Evolutionary conservation across 257 asterid species (phyloP).

Genomic region (Penstemon eatonii): DNA sequence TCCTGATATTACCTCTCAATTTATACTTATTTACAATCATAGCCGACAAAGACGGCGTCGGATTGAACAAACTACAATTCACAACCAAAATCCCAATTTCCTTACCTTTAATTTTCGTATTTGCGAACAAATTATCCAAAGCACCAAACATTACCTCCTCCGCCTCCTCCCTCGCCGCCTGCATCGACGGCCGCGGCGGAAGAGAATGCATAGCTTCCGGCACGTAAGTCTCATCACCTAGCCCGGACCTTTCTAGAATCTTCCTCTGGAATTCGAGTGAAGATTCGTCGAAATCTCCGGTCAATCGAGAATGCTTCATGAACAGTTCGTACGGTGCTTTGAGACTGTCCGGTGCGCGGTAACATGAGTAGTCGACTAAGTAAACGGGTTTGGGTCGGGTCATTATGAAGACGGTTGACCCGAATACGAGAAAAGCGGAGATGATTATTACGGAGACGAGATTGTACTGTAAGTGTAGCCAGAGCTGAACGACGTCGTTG

Average conservation of each 20-base stretch:
- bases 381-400: constrained; percentile 19
- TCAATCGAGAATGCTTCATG: not conserved
- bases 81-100: constrained; percentile 14
- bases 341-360: not conserved
- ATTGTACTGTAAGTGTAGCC: constrained; percentile 14
- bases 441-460: not conserved
- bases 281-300: constrained; percentile 8
- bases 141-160: constrained; percentile 16
- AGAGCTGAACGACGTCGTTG: not conserved
- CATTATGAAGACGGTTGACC: constrained; percentile 16
- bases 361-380: not conserved
- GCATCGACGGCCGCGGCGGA: constrained; percentile 18
- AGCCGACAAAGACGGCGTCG: constrained; percentile 18
- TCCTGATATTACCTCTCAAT: constrained; percentile 22
- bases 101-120: not conserved
- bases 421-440: not conserved
- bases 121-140: not conserved
- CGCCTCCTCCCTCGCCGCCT: constrained; percentile 19
- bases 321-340: constrained; percentile 6
- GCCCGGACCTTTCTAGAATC: constrained; percentile 8
- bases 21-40: constrained; percentile 20
- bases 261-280: constrained; percentile 15
- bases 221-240: constrained; percentile 14
- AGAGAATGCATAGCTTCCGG: constrained; percentile 20
- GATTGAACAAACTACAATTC: constrained; percentile 22